Conservation (phyloP, 805 yeast species). For the Clavispora asparagi region DNA sequence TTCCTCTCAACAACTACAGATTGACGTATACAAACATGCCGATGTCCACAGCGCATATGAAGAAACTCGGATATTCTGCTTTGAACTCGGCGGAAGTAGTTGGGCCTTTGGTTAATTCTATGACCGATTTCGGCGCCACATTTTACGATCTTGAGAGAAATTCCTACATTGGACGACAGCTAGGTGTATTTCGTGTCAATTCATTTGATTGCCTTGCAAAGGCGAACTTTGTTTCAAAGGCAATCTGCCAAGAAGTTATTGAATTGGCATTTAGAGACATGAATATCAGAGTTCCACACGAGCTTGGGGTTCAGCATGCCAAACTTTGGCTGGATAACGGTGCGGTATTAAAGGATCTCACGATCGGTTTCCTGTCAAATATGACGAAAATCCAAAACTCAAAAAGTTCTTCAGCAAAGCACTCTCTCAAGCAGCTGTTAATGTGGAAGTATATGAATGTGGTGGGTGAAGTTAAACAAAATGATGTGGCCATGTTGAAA, state of each 20-base stretch:
- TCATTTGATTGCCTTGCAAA: slow-evolving; percentile 47
- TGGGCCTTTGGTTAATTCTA: slow-evolving; percentile 22
- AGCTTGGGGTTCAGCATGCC: slow-evolving; percentile 35
- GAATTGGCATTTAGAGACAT: slow-evolving; percentile 43
- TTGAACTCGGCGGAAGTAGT: slow-evolving; percentile 30
- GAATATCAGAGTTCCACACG: slow-evolving; percentile 28
- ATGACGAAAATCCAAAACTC: slow-evolving; percentile 38
- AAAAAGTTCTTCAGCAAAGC: slow-evolving; percentile 30
- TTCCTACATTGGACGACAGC: slow-evolving; percentile 41
- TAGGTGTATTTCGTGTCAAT: slow-evolving; percentile 47
- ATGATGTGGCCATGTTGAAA: slow-evolving; percentile 41
- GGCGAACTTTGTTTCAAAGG: slow-evolving; percentile 44
- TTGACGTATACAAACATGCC: slow-evolving; percentile 27
- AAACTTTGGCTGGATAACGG: slow-evolving; percentile 47
- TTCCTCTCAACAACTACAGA: slow-evolving; percentile 4
- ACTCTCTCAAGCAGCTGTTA: slow-evolving; percentile 29
- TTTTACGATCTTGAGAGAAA: slow-evolving; percentile 34
- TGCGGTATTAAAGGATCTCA: slow-evolving; percentile 31
- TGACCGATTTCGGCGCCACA: slow-evolving; percentile 43
- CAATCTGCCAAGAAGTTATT: slow-evolving; percentile 45
- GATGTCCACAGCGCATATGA: slow-evolving; percentile 26
- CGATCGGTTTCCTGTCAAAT: slow-evolving; percentile 34
- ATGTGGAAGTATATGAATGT: slow-evolving; percentile 36
- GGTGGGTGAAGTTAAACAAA: slow-evolving; percentile 35
- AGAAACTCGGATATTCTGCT: slow-evolving; percentile 30